These are phyloP conservation scores for Sungouiella blattae DNA, from an alignment of 805 yeast species.

Conservation along the genomic window DNA sequence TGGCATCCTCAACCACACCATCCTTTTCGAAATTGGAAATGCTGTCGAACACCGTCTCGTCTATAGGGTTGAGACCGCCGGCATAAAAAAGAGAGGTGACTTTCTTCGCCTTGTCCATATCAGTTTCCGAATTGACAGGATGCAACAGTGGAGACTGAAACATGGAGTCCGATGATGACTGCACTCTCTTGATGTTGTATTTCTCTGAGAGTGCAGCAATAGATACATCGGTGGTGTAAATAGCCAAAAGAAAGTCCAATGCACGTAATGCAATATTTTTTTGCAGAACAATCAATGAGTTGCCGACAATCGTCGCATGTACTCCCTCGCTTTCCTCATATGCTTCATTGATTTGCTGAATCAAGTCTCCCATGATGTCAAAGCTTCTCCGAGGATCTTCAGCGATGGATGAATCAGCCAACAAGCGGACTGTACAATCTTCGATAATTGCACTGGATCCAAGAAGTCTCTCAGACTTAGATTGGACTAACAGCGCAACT, in stretches of 20 bases:
- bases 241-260: conserved; percentile 46
- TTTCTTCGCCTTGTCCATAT: neutral
- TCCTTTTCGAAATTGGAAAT: conserved; percentile 42
- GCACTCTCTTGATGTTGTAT: conserved; percentile 22
- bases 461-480: conserved; percentile 74
- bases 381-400: conserved; percentile 60
- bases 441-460: conserved; percentile 70
- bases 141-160: conserved; percentile 1
- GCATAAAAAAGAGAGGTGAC: conserved; percentile 51
- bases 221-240: conserved; percentile 21
- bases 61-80: conserved; percentile 66
- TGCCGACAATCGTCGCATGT: conserved; percentile 73
- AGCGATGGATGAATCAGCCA: conserved; percentile 65
- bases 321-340: conserved; percentile 48
- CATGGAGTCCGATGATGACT: conserved; percentile 7
- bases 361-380: conserved; percentile 75
- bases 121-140: neutral
- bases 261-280: conserved; percentile 56
- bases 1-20: conserved; percentile 40
- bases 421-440: conserved; percentile 73
- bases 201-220: conserved; percentile 19
- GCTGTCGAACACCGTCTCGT: conserved; percentile 62
- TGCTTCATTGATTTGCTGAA: conserved; percentile 78
- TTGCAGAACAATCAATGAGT: conserved; percentile 70
- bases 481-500: conserved; percentile 50